A percentile compares a stretch with the other conserved stretches of the same genome.
Conservation (phyloP, 495 filamentous ascomycete genomes). For the Lophiotrema nucula region DNA sequence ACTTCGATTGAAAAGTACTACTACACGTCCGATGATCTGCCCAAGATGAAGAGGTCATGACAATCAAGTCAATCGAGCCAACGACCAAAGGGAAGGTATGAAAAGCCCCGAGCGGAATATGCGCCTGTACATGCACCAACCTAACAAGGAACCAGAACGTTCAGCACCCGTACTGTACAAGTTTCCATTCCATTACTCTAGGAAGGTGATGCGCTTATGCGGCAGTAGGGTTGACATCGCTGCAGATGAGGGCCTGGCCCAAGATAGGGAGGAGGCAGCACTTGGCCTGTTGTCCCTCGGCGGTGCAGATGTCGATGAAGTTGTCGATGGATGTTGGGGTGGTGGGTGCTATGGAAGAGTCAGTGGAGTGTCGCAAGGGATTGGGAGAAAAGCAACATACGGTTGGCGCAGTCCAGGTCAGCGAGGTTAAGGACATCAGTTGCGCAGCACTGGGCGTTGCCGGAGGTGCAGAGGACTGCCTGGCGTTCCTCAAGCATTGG, state of each 20-base stretch:
- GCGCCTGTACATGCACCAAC: conserved; percentile 6
- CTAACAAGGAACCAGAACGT: not conserved
- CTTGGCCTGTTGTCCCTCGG: conserved; percentile 42
- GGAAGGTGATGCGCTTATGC: not conserved
- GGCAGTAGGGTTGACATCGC: conserved; percentile 26
- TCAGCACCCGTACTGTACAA: conserved; percentile 5
- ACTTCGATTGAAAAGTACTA: not conserved
- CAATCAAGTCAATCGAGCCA: not conserved
- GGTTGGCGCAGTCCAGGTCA: conserved; percentile 47
- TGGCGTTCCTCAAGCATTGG: conserved; percentile 32
- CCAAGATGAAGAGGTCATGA: not conserved
- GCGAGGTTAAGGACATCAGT: conserved; percentile 49
- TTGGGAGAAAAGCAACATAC: conserved; percentile 37
- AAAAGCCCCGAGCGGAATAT: not conserved
- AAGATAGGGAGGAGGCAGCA: conserved; percentile 41
- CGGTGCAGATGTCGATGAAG: conserved; percentile 38
- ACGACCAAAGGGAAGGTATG: not conserved
- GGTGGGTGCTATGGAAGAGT: conserved; percentile 11
- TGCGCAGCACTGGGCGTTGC: conserved; percentile 46
- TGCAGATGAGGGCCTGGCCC: conserved; percentile 35
- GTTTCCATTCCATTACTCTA: not conserved
- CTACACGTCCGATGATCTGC: not conserved
- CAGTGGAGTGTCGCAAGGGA: conserved; percentile 1
- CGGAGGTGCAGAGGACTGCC: conserved; percentile 26
- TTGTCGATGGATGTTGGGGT: conserved; percentile 32